Base-by-base conservation (phyloP, 192 early-diverging fungal genomes). In the Gaertneriomyces semiglobifer region DNA sequence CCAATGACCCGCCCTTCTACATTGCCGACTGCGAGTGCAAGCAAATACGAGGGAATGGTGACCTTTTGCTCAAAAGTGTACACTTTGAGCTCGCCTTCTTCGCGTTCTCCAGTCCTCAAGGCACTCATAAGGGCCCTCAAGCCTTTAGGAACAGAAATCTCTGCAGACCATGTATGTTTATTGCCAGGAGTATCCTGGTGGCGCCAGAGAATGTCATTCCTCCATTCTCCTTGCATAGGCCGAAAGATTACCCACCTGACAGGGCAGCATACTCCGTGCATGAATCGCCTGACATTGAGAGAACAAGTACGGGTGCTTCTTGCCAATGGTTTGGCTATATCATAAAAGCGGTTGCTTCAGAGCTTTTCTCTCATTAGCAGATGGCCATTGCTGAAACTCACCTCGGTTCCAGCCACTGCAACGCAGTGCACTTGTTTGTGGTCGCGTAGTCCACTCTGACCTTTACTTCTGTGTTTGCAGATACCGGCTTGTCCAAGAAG, bases 201-300 rank as follows among this genome's bases (percentile, higher is more conserved):
- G 25, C 25, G 25, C 25, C 25, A 33, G 25, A 33, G 25, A 33
- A 33, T 33, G 25, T 33, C 25, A 33, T 33, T 33, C 25, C 25
- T 33, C 25, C 25, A 33, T 2, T 33, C 25, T 33, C 25, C 2
- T 33, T 33, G 20, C 10, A 46, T 25, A 45, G 14, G 3, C 8
- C n/a, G 10, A 45, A 61, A 45, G 4, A 0, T 10, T 43, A 11
- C 25, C 18, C 25, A 63, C 93, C 81, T 93, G 92, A 72, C 92
- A 93, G 20, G 97, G 97, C 10, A 91, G 68, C 60, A 99, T 70
- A 50, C 89, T 88, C 52, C 97, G 89, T 8, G 94, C 97, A 63
- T 98, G 94, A 66, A 99, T 98, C 42, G 84, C 73, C 77, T 99
- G 90, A 79, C 97, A 95, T 76, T 98, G 96, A 45, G 93, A 92